Conservation (phyloP, 139 green algal species). For the Raphidocelis subcapitata region DNA sequence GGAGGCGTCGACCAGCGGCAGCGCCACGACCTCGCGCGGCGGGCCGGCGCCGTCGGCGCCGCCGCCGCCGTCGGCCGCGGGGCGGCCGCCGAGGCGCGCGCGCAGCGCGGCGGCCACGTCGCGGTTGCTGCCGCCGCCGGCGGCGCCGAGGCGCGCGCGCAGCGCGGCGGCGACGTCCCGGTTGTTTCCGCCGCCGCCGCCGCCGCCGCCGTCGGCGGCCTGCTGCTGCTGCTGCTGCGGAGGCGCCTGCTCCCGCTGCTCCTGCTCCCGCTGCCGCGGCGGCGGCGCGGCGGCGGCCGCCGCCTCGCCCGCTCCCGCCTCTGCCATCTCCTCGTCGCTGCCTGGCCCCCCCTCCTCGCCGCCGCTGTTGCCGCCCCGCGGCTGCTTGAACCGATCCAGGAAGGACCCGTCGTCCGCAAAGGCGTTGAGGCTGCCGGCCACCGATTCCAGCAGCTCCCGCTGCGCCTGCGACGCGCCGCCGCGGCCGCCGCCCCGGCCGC, state of each 20-base stretch:
- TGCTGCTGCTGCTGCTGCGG: background rate
- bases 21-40: slow-evolving; percentile 37
- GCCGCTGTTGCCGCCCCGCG: slow-evolving; percentile 20
- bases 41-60: background rate
- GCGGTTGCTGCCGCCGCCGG: slow-evolving; percentile 2
- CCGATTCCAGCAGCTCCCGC: slow-evolving; percentile 19
- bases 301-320: background rate
- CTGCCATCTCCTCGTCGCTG: background rate
- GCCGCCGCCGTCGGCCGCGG: slow-evolving; percentile 4
- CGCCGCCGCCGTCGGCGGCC: background rate
- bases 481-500: background rate
- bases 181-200: background rate
- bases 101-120: slow-evolving; percentile 15
- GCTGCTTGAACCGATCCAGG: slow-evolving; percentile 46
- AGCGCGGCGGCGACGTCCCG: slow-evolving; percentile 5
- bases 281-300: slow-evolving; percentile 1
- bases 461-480: background rate
- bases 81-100: slow-evolving; percentile 2
- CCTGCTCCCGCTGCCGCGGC: background rate
- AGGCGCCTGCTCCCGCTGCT: background rate
- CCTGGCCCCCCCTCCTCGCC: background rate
- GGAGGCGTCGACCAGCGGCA: slow-evolving; percentile 72
- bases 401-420: slow-evolving; percentile 77
- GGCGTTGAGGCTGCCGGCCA: slow-evolving; percentile 63
- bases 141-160: background rate